A percentile compares a stretch with the other conserved stretches of the same genome.
Evolutionary conservation across 1,284 basidiomycete genomes (phyloP).

Genomic region (Tylopilus sp.): DNA sequence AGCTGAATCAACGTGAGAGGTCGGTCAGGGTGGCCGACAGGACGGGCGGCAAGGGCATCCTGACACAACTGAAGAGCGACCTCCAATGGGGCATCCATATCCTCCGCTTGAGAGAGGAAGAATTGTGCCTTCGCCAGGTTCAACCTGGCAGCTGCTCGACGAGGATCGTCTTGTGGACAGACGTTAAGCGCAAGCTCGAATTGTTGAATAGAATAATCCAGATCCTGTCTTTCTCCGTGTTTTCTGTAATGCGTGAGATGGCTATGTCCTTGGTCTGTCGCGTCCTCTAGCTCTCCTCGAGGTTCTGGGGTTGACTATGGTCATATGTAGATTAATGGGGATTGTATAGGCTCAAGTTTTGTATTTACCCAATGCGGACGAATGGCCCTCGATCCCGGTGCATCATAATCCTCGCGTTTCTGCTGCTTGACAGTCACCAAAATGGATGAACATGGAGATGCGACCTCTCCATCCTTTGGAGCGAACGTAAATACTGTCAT

Average conservation of each 20-base stretch:
- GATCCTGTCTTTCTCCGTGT: neutral
- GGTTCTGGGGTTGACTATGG: neutral
- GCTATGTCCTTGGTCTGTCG: neutral
- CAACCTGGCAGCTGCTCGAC: neutral
- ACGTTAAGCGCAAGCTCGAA: neutral
- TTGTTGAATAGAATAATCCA: neutral
- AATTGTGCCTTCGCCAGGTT: neutral
- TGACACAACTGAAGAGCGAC: no score
- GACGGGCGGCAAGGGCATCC: no score
- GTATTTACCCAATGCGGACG: neutral
- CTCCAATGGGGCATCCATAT: neutral
- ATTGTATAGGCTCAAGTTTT: neutral
- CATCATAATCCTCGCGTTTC: neutral
- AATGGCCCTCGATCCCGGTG: neutral
- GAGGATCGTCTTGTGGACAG: neutral
- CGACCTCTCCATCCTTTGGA: neutral
- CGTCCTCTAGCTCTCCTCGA: neutral
- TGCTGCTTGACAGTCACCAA: neutral
- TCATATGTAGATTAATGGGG: neutral
- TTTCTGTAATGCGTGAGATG: neutral
- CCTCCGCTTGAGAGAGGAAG: neutral
- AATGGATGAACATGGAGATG: neutral
- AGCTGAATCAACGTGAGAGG: no score
- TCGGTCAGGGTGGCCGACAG: no score
- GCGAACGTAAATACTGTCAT: neutral